These are phyloP conservation scores for Cucumis melo DNA, from an alignment of 306 rosid species.

Conservation along the genomic window DNA sequence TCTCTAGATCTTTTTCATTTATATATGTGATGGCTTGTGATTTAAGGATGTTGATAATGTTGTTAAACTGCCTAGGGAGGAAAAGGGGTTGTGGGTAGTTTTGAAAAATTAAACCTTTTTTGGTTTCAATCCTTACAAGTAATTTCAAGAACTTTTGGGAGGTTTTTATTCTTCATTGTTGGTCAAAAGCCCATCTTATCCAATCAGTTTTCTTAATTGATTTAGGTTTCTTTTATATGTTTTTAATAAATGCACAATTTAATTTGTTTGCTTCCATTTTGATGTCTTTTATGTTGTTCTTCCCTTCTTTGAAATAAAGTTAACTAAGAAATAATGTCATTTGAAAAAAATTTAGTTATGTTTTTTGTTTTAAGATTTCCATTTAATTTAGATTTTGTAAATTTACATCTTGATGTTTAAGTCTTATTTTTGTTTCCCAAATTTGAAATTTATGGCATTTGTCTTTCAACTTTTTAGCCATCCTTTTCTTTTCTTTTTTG, in stretches of 20 bases:
- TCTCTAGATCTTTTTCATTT: background rate
- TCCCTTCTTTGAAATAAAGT: background rate
- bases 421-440: too few relatives aligned
- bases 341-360: background rate
- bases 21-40: background rate
- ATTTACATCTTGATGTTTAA: background rate
- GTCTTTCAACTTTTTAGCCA: too few relatives aligned
- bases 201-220: background rate
- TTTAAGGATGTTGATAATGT: background rate
- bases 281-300: background rate
- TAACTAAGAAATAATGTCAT: too few relatives aligned
- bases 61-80: background rate
- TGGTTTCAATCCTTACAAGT: slow-evolving; percentile 3
- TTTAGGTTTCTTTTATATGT: background rate
- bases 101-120: background rate
- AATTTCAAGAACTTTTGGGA: background rate
- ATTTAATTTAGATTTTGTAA: too few relatives aligned
- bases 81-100: slow-evolving; percentile 5
- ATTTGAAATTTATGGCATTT: too few relatives aligned
- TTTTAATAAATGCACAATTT: background rate
- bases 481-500: too few relatives aligned
- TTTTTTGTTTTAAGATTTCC: background rate
- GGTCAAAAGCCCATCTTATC: background rate
- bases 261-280: background rate
- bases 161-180: background rate